Evolutionary conservation across 208 protist genomes (phyloP).

Genomic region (Angomonas desouzai): DNA sequence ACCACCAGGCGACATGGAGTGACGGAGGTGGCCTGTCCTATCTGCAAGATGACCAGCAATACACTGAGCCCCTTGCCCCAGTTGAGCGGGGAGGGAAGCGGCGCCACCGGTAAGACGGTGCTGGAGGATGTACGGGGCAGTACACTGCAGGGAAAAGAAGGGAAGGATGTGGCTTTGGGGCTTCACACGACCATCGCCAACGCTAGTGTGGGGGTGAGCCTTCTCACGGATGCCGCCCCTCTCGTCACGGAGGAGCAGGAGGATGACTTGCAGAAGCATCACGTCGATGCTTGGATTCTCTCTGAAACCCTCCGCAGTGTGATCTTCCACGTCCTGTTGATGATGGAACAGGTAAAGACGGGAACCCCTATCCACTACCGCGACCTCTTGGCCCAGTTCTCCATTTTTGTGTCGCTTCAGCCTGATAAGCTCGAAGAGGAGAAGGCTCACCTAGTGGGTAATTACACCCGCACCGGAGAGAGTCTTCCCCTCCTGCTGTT

Average conservation of each 20-base stretch:
- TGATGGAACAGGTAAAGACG: constrained; percentile 54
- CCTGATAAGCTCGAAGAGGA: constrained; percentile 24
- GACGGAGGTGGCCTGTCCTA: constrained; percentile 59
- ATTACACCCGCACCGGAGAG: constrained; percentile 36
- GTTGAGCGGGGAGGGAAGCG: constrained; percentile 16
- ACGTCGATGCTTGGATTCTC: constrained; percentile 35
- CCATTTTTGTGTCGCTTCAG: constrained; percentile 44
- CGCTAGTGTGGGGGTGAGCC: constrained; percentile 39
- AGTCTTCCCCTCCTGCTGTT: constrained; percentile 37
- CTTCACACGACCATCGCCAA: constrained; percentile 38
- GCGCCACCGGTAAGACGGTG: constrained; percentile 11
- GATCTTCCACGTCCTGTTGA: constrained; percentile 30
- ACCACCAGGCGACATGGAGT: constrained; percentile 35
- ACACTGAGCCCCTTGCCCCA: constrained; percentile 49
- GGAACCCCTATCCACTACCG: constrained; percentile 41
- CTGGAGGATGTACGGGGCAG: constrained; percentile 39
- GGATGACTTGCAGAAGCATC: constrained; percentile 37
- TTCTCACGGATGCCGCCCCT: constrained; percentile 17
- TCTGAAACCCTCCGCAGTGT: constrained; percentile 57
- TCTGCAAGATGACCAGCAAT: constrained; percentile 66
- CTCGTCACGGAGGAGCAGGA: constrained; percentile 18
- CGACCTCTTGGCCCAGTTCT: constrained; percentile 46
- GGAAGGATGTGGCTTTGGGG: constrained; percentile 16
- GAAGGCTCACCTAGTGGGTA: constrained; percentile 19
- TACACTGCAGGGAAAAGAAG: constrained; percentile 4